Conservation (phyloP, 352 stramenopile species). For the Phytophthora citrophthora region DNA sequence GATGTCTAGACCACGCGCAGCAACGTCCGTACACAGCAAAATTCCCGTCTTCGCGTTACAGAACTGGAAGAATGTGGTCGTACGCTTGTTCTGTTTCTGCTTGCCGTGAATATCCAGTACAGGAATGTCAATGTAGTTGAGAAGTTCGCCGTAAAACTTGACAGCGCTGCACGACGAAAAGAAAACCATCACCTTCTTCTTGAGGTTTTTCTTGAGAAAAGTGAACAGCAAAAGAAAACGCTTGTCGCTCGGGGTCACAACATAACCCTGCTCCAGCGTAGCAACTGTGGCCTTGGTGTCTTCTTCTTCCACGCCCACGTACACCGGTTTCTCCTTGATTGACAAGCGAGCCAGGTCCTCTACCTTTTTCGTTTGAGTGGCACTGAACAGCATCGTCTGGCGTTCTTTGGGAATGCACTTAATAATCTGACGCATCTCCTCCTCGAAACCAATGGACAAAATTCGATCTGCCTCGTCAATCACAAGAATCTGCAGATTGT, state of each 20-base stretch:
- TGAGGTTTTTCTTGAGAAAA: constrained; percentile 99
- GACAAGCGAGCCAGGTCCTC: constrained; percentile 94
- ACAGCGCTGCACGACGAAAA: constrained; percentile 94
- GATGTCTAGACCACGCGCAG: constrained; percentile 97
- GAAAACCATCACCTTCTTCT: constrained; percentile 99
- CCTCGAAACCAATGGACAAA: constrained; percentile 99
- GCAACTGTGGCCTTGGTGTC: constrained; percentile 92
- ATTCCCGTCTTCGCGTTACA: constrained; percentile 97
- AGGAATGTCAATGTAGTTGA: constrained; percentile 99
- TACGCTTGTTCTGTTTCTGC: constrained; percentile 99
- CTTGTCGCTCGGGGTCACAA: constrained; percentile 97
- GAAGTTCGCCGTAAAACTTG: constrained; percentile 98
- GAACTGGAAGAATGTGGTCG: constrained; percentile 99
- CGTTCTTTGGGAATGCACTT: constrained; percentile 97
- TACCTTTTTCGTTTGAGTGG: constrained; percentile 99
- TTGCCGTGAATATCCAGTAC: constrained; percentile 99
- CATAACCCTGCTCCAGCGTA: constrained; percentile 98
- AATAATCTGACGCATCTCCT: constrained; percentile 99
- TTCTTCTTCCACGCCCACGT: constrained; percentile 96
- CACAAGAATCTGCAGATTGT: constrained; percentile 96
- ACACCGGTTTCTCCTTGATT: constrained; percentile 97
- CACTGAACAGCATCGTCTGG: constrained; percentile 99
- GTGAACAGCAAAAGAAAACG: constrained; percentile 99
- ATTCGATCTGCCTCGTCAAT: constrained; percentile 99
- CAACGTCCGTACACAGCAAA: constrained; percentile 98